phyloP scores from a whole-genome alignment of 371 early-diverging fungal species.

The Apophysomyces variabilis region DNA sequence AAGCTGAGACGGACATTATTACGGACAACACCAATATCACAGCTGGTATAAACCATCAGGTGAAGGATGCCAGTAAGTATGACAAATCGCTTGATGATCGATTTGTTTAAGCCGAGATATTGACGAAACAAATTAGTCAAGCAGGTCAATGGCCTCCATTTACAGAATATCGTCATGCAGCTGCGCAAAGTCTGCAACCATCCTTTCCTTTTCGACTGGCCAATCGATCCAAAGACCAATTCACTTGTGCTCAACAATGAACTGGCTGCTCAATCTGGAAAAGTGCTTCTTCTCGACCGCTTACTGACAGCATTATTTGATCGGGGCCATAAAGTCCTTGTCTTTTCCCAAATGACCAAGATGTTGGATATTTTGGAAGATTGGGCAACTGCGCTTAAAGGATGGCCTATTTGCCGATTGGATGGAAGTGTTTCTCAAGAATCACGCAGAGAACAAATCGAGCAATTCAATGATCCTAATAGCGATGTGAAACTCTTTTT shows the following conservation, averaged over 20 bases:
- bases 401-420: conserved; percentile 89
- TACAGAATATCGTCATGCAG: conserved; percentile 92
- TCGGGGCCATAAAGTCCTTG: conserved; percentile 86
- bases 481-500: conserved; percentile 82
- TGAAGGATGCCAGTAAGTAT: conserved; percentile 26
- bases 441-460: conserved; percentile 81
- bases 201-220: conserved; percentile 90
- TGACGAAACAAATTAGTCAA: conserved; percentile 31
- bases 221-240: conserved; percentile 58
- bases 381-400: conserved; percentile 77
- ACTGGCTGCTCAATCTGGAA: conserved; percentile 78
- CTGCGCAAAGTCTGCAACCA: conserved; percentile 96
- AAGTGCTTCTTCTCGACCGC: conserved; percentile 86
- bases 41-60: conserved; percentile 22
- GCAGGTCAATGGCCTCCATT: conserved; percentile 57
- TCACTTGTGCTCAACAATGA: conserved; percentile 55
- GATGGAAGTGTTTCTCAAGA: conserved; percentile 90
- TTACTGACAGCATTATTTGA: conserved; percentile 79
- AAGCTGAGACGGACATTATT: conserved; percentile 22
- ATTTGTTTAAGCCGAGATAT: background rate
- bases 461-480: conserved; percentile 55
- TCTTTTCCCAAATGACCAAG: conserved; percentile 94
- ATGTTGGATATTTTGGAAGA: conserved; percentile 94
- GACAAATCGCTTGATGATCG: background rate
- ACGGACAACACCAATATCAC: conserved; percentile 9